Conservation (phyloP, 106 monocot species). For the Iris macrosiphon region DNA sequence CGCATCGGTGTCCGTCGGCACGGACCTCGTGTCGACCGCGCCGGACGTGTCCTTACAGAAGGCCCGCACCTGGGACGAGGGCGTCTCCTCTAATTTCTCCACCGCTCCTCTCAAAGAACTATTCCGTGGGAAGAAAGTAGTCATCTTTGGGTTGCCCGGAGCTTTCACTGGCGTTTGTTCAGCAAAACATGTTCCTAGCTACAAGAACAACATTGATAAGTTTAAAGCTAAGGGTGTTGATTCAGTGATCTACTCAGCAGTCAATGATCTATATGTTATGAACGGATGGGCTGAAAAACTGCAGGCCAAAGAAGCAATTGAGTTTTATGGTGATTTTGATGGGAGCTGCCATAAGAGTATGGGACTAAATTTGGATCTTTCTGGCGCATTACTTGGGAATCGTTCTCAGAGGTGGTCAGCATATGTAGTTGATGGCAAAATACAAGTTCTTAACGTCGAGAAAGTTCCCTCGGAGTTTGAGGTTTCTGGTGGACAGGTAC, state of each 20-base stretch:
- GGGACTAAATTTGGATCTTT: too few species aligned
- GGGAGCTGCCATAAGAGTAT: too few species aligned
- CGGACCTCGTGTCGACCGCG: slow-evolving; percentile 57
- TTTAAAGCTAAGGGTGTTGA: slow-evolving; percentile 92
- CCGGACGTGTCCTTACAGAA: slow-evolving; percentile 80
- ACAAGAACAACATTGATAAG: slow-evolving; percentile 86
- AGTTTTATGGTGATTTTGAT: too few species aligned
- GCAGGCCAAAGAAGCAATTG: slow-evolving; percentile 76
- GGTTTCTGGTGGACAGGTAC: too few species aligned
- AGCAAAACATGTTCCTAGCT: slow-evolving; percentile 83
- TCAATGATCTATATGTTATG: slow-evolving; percentile 96
- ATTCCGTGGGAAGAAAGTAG: slow-evolving; percentile 93
- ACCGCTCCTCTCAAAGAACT: slow-evolving; percentile 83
- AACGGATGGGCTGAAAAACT: slow-evolving; percentile 97
- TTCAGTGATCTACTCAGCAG: slow-evolving; percentile 85
- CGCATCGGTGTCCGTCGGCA: slow-evolving; percentile 46
- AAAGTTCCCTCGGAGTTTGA: too few species aligned
- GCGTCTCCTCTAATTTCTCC: slow-evolving; percentile 85
- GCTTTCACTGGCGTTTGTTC: slow-evolving; percentile 93
- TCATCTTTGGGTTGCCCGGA: slow-evolving; percentile 91
- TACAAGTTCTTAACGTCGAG: too few species aligned
- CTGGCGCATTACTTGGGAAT: too few species aligned
- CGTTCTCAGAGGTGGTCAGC: too few species aligned
- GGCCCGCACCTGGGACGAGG: slow-evolving; percentile 92
- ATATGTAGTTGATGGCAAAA: too few species aligned